Percentiles rank a stretch among this genome's conserved stretches.
phyloP scores from a whole-genome alignment of 495 filamentous ascomycete species.

The Articulospora tetracladia region DNA sequence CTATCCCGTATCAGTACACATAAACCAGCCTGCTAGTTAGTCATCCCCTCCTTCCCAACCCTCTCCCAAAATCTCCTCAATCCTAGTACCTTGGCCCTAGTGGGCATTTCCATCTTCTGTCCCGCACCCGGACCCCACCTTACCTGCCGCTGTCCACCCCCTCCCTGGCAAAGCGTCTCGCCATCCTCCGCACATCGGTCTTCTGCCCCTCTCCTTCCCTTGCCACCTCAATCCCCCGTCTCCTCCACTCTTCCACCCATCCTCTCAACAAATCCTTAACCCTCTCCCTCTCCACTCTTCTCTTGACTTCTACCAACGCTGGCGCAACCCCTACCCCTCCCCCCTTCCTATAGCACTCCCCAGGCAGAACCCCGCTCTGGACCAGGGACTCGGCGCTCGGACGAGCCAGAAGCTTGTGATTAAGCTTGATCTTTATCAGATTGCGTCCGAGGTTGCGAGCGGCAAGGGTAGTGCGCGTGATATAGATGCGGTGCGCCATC shows the following conservation, averaged over 20 bases:
- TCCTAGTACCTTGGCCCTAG: constrained; percentile 25
- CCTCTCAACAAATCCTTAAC: constrained; percentile 49
- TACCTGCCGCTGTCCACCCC: background rate
- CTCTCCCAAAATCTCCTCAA: constrained; percentile 27
- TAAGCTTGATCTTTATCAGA: constrained; percentile 37
- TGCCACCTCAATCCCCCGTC: constrained; percentile 7
- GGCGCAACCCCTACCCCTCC: background rate
- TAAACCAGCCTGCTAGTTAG: background rate
- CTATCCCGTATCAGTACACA: background rate
- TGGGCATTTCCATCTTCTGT: constrained; percentile 15
- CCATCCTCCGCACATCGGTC: constrained; percentile 20
- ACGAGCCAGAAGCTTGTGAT: constrained; percentile 27
- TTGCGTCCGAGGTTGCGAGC: constrained; percentile 48
- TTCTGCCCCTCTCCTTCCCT: constrained; percentile 1
- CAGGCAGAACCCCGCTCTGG: constrained; percentile 30
- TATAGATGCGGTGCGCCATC: constrained; percentile 50
- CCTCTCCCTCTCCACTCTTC: constrained; percentile 22
- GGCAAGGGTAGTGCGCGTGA: constrained; percentile 50
- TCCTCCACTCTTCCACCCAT: constrained; percentile 41
- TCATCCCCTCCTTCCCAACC: constrained; percentile 15
- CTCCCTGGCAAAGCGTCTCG: constrained; percentile 17
- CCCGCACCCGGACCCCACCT: constrained; percentile 1
- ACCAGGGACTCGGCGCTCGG: constrained; percentile 28
- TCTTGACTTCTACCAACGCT: background rate
- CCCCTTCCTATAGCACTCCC: constrained; percentile 11